phyloP scores from a whole-genome alignment of 805 yeast genomes.

The Metschnikowia continentalis region DNA sequence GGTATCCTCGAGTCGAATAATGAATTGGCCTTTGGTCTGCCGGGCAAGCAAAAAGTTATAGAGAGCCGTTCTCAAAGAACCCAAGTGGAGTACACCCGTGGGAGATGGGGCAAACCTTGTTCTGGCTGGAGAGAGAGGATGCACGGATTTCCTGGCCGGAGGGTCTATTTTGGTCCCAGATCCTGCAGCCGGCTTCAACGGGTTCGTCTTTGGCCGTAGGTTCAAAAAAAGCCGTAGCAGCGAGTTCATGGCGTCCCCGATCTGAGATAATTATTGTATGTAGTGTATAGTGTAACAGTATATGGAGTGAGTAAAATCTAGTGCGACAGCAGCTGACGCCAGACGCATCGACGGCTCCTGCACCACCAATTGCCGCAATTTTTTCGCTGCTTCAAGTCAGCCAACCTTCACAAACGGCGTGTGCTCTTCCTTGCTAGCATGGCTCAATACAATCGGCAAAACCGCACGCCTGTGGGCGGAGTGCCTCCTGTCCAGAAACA shows the following conservation, averaged over 20 bases:
- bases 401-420: conserved; percentile 3
- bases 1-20: conserved; percentile 87
- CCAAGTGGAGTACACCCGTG: conserved; percentile 91
- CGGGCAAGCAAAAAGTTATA: conserved; percentile 83
- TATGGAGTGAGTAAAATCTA: neutral
- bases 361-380: conserved; percentile 20
- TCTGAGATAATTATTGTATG: too few relatives aligned
- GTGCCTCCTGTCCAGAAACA: neutral
- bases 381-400: conserved; percentile 9
- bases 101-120: conserved; percentile 98
- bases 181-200: neutral
- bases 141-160: conserved; percentile 17
- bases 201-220: conserved; percentile 7
- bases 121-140: conserved; percentile 57
- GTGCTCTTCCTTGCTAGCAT: conserved; percentile 1
- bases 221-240: conserved; percentile 12
- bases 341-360: conserved; percentile 1
- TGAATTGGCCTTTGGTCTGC: conserved; percentile 73
- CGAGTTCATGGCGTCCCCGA: neutral
- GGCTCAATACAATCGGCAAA: conserved; percentile 10
- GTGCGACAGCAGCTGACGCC: neutral
- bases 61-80: conserved; percentile 88
- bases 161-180: neutral
- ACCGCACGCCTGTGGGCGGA: conserved; percentile 1
- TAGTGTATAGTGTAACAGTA: neutral